Percentiles rank a stretch among this genome's conserved stretches.
These are phyloP conservation scores for Marchantia paleacea DNA, from an alignment of 225 moss, liverwort and hornwort genomes.

Conservation along the genomic window DNA sequence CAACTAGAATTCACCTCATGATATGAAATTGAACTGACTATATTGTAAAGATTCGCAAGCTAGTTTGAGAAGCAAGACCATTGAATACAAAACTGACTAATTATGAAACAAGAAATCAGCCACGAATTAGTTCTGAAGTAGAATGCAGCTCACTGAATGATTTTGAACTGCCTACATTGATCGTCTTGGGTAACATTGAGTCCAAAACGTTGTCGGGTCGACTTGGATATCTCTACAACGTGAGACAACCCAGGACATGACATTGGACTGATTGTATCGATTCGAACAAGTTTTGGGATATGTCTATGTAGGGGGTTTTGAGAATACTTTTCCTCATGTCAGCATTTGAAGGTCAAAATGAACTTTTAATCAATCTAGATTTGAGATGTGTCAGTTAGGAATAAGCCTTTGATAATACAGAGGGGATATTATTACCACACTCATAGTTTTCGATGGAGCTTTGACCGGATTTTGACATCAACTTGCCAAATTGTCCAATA, in stretches of 20 bases:
- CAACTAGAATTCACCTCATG: background rate
- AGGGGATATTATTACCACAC: constrained; percentile 54
- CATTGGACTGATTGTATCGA: background rate
- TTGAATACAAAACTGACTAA: too few relatives aligned
- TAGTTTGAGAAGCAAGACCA: too few relatives aligned
- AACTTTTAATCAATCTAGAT: background rate
- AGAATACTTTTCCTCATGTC: too few relatives aligned
- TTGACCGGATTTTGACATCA: constrained; percentile 86
- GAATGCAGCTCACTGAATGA: too few relatives aligned
- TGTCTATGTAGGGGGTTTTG: background rate
- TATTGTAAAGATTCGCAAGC: background rate
- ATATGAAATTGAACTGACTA: background rate
- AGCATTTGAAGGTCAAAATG: background rate
- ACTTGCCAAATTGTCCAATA: constrained; percentile 61
- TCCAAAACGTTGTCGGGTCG: too few relatives aligned
- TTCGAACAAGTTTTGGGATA: background rate
- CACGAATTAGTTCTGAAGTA: too few relatives aligned
- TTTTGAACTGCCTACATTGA: too few relatives aligned
- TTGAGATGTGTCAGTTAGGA: background rate
- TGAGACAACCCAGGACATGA: background rate
- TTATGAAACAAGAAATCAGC: too few relatives aligned
- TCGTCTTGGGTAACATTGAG: too few relatives aligned
- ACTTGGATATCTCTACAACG: too few relatives aligned
- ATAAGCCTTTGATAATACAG: background rate
- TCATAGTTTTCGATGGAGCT: constrained; percentile 91